A percentile compares a stretch with the other conserved stretches of the same genome.
These are phyloP conservation scores for Lodderomyces jiufengensis DNA, from an alignment of 1,139 yeast species.

Conservation along the genomic window DNA sequence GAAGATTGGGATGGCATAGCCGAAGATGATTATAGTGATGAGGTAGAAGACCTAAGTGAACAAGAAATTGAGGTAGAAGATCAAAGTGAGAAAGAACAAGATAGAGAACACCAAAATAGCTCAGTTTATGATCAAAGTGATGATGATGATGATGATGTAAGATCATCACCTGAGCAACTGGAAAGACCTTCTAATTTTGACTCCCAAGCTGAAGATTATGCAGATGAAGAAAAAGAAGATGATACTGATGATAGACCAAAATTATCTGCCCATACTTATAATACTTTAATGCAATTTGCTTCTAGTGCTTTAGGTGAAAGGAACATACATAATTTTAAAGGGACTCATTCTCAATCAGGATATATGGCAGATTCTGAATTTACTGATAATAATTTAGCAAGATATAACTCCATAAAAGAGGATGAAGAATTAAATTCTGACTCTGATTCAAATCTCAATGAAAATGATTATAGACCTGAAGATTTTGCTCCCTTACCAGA, in stretches of 20 bases:
- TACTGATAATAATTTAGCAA: slow-evolving; percentile 14
- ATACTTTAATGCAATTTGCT: not conserved
- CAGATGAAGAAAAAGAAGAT: slow-evolving; percentile 5
- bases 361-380: slow-evolving; percentile 22
- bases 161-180: not conserved
- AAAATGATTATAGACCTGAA: slow-evolving; percentile 3
- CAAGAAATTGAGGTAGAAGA: not conserved
- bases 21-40: slow-evolving; percentile 1
- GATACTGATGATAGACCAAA: not conserved
- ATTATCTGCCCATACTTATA: slow-evolving; percentile 1
- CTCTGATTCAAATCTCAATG: slow-evolving; percentile 1
- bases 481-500: slow-evolving; percentile 19
- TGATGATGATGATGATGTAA: slow-evolving; percentile 5
- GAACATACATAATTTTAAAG: slow-evolving; percentile 6
- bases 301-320: slow-evolving; percentile 1
- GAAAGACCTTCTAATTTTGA: slow-evolving; percentile 2
- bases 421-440: not conserved
- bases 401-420: slow-evolving; percentile 6
- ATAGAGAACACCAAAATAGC: not conserved
- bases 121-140: not conserved
- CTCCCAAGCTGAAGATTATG: slow-evolving; percentile 5
- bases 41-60: not conserved
- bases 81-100: too few relatives aligned
- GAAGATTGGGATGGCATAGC: not conserved
- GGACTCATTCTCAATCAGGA: slow-evolving; percentile 12